phyloP scores from a whole-genome alignment of 176 grass and related monocot genomes.

The Carex parvula region DNA sequence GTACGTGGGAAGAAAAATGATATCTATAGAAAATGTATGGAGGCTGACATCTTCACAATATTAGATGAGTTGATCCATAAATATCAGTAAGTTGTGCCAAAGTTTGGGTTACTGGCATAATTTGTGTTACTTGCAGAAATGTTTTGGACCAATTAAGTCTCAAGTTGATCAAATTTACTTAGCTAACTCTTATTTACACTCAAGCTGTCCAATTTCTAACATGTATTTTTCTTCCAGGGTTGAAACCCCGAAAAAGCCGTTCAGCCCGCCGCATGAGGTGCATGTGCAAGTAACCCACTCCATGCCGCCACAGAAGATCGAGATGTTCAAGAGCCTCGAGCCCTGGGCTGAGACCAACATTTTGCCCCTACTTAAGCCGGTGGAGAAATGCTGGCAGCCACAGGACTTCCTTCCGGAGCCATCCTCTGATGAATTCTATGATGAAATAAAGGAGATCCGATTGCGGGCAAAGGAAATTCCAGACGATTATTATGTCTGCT shows the following conservation, averaged over 20 bases:
- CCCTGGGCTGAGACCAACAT: conserved; percentile 78
- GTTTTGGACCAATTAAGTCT: background rate
- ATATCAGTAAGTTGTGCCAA: background rate
- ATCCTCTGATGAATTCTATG: conserved; percentile 75
- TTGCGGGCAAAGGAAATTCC: conserved; percentile 87
- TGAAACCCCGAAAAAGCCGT: conserved; percentile 58
- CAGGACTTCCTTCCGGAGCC: conserved; percentile 96
- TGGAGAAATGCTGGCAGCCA: conserved; percentile 98
- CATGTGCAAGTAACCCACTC: conserved; percentile 98
- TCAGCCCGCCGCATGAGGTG: conserved; percentile 61
- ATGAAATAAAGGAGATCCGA: conserved; percentile 87
- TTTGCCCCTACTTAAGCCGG: conserved; percentile 70
- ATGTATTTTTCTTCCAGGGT: conserved; percentile 47
- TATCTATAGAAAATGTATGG: background rate
- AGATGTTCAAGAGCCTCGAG: conserved; percentile 88
- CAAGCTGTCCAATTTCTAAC: conserved; percentile 7
- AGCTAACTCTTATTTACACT: background rate
- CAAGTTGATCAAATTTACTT: background rate
- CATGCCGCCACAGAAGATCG: conserved; percentile 78
- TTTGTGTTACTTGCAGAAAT: background rate
- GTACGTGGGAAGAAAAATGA: background rate
- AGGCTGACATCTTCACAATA: background rate
- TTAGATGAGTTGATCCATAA: background rate
- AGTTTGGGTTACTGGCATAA: background rate
- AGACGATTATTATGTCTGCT: conserved; percentile 89